phyloP scores from a whole-genome alignment of 176 grass and related monocot species.

The Secale cereale region DNA sequence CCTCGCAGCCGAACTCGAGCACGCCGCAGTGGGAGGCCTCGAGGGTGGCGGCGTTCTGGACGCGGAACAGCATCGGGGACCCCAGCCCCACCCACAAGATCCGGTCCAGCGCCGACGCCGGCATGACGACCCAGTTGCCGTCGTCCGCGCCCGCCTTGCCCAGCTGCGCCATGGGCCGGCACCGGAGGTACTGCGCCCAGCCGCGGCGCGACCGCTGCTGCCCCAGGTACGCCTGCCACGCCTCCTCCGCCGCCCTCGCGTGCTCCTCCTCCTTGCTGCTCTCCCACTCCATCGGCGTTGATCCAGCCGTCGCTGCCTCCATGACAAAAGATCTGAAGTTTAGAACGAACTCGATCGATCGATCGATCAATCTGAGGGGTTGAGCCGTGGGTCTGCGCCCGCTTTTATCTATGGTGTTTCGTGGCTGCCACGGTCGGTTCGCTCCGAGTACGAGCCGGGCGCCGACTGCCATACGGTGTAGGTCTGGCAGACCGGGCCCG shows the following conservation, averaged over 20 bases:
- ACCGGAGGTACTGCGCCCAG: slow-evolving; percentile 32
- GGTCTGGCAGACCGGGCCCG: background rate
- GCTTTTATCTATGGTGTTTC: background rate
- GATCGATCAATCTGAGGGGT: background rate
- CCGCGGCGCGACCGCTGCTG: rapidly evolving
- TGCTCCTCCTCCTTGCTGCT: background rate
- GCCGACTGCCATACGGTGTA: background rate
- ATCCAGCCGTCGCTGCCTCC: background rate
- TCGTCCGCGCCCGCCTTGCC: background rate
- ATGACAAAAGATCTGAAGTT: background rate
- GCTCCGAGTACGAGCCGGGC: background rate
- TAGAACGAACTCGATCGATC: too few relatives aligned
- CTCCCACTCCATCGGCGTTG: background rate
- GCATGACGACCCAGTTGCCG: slow-evolving; percentile 52
- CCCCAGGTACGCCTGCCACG: slow-evolving; percentile 11
- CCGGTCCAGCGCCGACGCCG: slow-evolving; percentile 66
- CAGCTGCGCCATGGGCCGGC: background rate
- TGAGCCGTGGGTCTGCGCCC: background rate
- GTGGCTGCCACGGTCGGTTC: background rate
- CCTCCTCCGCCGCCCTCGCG: too few relatives aligned
- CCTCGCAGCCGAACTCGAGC: slow-evolving; percentile 64
- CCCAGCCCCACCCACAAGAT: slow-evolving; percentile 16
- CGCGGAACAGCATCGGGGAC: slow-evolving; percentile 62
- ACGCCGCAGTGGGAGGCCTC: slow-evolving; percentile 57
- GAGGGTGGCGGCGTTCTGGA: slow-evolving; percentile 36